A percentile compares a stretch with the other conserved stretches of the same genome.
These are phyloP conservation scores for Phytophthora sp. DNA, from an alignment of 352 stramenopile species.

Conservation along the genomic window DNA sequence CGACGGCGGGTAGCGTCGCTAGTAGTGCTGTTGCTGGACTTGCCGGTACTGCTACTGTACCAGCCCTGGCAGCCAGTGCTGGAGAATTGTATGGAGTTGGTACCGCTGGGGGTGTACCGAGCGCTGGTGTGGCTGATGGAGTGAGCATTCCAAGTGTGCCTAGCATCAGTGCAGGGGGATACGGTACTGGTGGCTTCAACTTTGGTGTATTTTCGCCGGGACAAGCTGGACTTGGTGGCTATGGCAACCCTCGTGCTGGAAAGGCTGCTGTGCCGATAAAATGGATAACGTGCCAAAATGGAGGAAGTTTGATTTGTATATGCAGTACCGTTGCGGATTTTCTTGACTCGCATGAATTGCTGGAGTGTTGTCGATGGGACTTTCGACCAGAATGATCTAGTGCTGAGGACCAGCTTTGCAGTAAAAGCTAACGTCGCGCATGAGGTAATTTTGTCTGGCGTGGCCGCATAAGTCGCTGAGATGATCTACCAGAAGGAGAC, in stretches of 20 bases:
- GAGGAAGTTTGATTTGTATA: background rate
- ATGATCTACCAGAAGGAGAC: conserved; percentile 15
- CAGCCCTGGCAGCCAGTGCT: too few species aligned
- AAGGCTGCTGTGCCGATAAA: background rate
- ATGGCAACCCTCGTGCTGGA: too few species aligned
- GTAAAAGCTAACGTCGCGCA: conserved; percentile 4
- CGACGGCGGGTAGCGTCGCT: too few species aligned
- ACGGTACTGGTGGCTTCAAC: background rate
- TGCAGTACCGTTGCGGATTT: background rate
- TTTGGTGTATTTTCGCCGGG: background rate
- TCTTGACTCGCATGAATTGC: conserved; percentile 14
- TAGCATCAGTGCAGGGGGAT: too few species aligned
- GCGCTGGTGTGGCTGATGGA: background rate
- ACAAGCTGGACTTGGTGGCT: background rate
- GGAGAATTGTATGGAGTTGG: background rate
- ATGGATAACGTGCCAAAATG: background rate
- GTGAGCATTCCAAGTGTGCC: background rate
- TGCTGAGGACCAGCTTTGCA: background rate
- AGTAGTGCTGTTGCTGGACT: too few species aligned
- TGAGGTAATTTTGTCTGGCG: conserved; percentile 9
- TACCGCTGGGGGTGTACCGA: background rate
- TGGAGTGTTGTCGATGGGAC: conserved; percentile 17
- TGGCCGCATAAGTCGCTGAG: conserved; percentile 2
- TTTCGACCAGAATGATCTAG: conserved; percentile 1
- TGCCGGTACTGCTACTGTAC: too few species aligned